Evolutionary conservation across 164 flowering plant genomes (phyloP), one percentile per base, ranked within the genome.

Genomic region (Saururus chinensis): DNA sequence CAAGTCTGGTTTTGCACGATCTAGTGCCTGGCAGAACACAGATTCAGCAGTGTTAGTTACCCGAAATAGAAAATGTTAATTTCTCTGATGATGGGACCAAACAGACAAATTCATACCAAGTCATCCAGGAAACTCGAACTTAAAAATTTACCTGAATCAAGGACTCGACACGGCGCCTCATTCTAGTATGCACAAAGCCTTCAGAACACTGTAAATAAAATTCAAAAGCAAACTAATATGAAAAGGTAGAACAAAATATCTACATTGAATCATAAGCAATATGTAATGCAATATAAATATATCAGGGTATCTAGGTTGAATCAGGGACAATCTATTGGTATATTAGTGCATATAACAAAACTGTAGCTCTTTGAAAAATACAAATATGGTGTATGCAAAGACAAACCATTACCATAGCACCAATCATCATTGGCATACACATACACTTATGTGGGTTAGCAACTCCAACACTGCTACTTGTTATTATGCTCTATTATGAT

Each of bases 101-200:
- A 42, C 49, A 42, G 1, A 10, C 49, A 42, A 42, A 42, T 42
- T 10, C 49, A 42, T 13, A 62, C 26, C 19, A 51, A 53, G 59
- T 37, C 10, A 35, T 21, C 30, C 4, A 11, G 45, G 24, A 48
- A 59, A 45, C 49, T 59, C 11, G 21, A 30, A 20, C 19, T 22
- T 16, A 13, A 54, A 17, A 25, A 73, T 9, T 42, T 42, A 92
- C 98, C 95, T 85, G 80, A 74, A 88, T 93, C 68, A 90, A 68
- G 41, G 99, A 86, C 66, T 93, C 97, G 45, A 93, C 99, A 14
- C 95, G 95, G 26, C 99, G 85, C 60, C 99, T 83, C 99, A 93
- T 93, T 65, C 99, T 78, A 42, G 99, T 88, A 67, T 93, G 99
- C 99, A 93, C 88, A 74, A 90, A 93, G 53, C 96, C 95, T 72